These are phyloP conservation scores for Firmiana major DNA, from an alignment of 345 rosid genomes.

Conservation along the genomic window DNA sequence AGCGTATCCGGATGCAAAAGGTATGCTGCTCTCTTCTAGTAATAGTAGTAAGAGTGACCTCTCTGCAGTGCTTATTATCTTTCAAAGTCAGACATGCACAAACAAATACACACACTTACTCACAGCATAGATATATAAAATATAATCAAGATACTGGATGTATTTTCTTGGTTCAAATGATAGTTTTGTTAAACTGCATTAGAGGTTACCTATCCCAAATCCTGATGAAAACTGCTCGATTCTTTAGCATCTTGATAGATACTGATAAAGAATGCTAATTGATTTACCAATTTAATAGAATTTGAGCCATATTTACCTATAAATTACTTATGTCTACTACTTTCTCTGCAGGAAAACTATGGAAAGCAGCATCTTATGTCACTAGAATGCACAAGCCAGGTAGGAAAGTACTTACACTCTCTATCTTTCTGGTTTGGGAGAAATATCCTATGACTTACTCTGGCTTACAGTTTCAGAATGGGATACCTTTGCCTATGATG, in stretches of 20 bases:
- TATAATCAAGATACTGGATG: conserved; percentile 3
- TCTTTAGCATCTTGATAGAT: neutral
- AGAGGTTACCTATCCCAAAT: neutral
- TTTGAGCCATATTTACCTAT: neutral
- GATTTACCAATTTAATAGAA: neutral
- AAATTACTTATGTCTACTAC: neutral
- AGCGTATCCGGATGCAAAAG: conserved; percentile 50
- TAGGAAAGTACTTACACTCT: conserved; percentile 23
- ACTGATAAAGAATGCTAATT: conserved; percentile 2
- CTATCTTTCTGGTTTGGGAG: neutral
- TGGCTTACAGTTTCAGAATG: conserved; percentile 50
- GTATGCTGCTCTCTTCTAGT: conserved; percentile 27
- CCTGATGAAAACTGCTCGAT: neutral
- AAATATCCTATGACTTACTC: conserved; percentile 15
- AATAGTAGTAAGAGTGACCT: conserved; percentile 1
- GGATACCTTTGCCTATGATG: conserved; percentile 52
- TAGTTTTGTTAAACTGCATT: neutral
- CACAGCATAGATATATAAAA: neutral
- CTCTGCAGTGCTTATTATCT: neutral
- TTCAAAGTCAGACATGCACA: neutral
- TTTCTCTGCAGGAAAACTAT: conserved; percentile 51
- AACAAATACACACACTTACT: neutral
- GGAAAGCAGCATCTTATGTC: conserved; percentile 56
- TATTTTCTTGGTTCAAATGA: neutral
- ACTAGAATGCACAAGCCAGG: conserved; percentile 60